Evolutionary conservation across 2,329 filamentous ascomycete species (phyloP).

Genomic region (Pyrenophora tritici-repentis): DNA sequence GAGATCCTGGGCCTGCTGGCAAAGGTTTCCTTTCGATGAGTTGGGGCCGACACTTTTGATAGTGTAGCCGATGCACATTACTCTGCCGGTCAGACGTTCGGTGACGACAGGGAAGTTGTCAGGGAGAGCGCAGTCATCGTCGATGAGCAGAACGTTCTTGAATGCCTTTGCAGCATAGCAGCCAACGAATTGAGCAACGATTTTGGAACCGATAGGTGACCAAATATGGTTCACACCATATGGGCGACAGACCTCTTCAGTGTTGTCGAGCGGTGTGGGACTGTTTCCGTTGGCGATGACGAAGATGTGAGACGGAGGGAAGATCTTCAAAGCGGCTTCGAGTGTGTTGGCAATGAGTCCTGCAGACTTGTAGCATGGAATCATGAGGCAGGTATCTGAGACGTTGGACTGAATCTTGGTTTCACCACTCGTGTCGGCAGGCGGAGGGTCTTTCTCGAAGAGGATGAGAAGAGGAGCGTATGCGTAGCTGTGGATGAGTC

Average conservation of each 20-base stretch:
- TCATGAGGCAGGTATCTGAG: conserved; percentile 28
- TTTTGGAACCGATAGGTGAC: conserved; percentile 22
- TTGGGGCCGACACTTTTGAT: conserved; percentile 53
- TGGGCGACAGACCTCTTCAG: conserved; percentile 19
- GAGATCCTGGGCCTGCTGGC: conserved; percentile 55
- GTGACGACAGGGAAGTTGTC: conserved; percentile 22
- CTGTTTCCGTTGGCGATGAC: conserved; percentile 23
- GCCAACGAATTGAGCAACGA: conserved; percentile 22
- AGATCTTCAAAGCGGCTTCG: conserved; percentile 21
- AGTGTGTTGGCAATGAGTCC: conserved; percentile 19
- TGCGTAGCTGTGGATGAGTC: conserved; percentile 20
- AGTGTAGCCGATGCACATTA: conserved; percentile 54
- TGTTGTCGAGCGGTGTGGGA: conserved; percentile 21
- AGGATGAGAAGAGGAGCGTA: conserved; percentile 40
- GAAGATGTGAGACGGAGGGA: conserved; percentile 21
- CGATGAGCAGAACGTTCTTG: conserved; percentile 24
- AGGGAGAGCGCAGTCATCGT: conserved; percentile 21
- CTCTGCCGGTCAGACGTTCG: conserved; percentile 13
- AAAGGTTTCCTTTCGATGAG: conserved; percentile 36
- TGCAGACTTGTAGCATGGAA: conserved; percentile 22
- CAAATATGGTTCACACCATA: conserved; percentile 23
- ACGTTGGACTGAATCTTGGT: conserved; percentile 34
- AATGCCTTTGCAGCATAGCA: conserved; percentile 19
- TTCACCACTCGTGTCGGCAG: conserved; percentile 23
- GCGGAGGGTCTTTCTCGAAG: conserved; percentile 41